Conservation (phyloP, 257 asterid genomes). For the Przewalskia tangutica region DNA sequence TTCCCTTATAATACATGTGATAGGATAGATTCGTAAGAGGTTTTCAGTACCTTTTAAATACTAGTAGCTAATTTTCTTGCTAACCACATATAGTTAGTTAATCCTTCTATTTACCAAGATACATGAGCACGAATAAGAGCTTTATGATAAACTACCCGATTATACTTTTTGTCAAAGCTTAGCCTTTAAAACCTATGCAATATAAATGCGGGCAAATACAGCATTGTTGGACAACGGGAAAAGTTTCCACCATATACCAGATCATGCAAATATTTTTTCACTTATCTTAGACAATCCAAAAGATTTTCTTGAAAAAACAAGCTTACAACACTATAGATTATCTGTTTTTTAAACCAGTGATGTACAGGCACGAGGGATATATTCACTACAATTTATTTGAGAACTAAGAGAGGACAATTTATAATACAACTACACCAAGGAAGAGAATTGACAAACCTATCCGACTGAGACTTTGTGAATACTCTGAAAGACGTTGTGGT, state of each 20-base stretch:
- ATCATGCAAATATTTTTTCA: not conserved
- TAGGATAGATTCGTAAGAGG: not conserved
- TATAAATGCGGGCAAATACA: not conserved
- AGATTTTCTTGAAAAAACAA: not conserved
- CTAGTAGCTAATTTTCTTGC: not conserved
- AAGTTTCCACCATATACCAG: not conserved
- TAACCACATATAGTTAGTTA: not conserved
- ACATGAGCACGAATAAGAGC: not conserved
- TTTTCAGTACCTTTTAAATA: not conserved
- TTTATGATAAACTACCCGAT: not conserved
- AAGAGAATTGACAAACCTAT: constrained; percentile 38
- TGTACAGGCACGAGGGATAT: not conserved
- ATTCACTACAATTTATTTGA: not conserved
- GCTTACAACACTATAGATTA: not conserved
- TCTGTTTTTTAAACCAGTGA: not conserved
- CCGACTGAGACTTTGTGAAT: constrained; percentile 45
- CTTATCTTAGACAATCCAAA: not conserved
- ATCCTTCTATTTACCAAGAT: not conserved
- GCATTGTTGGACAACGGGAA: not conserved
- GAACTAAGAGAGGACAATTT: not conserved
- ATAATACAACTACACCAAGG: not conserved
- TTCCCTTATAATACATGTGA: not conserved
- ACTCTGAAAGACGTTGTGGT: constrained; percentile 90
- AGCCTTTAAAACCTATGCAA: not conserved
- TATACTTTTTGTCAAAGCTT: not conserved